A percentile compares a stretch with the other conserved stretches of the same genome.
phyloP scores from a whole-genome alignment of 345 rosid species.

The Brassica incana region DNA sequence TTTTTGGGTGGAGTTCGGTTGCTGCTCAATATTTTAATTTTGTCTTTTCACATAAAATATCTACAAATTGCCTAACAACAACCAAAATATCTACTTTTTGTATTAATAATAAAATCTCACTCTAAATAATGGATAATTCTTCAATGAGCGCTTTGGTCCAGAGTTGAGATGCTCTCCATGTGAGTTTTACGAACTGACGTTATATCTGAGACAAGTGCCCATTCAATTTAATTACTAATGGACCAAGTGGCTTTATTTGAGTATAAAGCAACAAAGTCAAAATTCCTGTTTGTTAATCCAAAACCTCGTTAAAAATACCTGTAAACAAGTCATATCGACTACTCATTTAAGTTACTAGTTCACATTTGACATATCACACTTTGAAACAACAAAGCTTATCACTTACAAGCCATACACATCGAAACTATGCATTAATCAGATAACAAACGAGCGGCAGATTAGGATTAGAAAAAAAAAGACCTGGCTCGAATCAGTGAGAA shows the following conservation, averaged over 20 bases:
- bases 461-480: not conserved
- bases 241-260: not conserved
- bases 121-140: not conserved
- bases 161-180: constrained; percentile 22
- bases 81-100: not conserved
- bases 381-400: not conserved
- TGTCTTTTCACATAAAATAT: not conserved
- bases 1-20: constrained; percentile 6
- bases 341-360: not conserved
- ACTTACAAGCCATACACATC: not conserved
- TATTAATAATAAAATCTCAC: not conserved
- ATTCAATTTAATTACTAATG: not conserved
- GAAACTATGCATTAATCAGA: constrained; percentile 17
- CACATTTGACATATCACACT: constrained; percentile 16
- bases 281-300: not conserved
- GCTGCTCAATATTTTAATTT: not conserved
- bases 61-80: not conserved
- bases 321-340: not conserved
- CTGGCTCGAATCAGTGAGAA: not conserved
- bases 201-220: not conserved
- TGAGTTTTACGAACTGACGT: constrained; percentile 7
- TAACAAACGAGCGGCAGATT: not conserved
- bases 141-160: not conserved
- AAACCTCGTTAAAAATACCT: not conserved
- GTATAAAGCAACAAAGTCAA: not conserved